These are phyloP conservation scores for Tylopilus felleus DNA, from an alignment of 768 basidiomycete species.

Conservation along the genomic window DNA sequence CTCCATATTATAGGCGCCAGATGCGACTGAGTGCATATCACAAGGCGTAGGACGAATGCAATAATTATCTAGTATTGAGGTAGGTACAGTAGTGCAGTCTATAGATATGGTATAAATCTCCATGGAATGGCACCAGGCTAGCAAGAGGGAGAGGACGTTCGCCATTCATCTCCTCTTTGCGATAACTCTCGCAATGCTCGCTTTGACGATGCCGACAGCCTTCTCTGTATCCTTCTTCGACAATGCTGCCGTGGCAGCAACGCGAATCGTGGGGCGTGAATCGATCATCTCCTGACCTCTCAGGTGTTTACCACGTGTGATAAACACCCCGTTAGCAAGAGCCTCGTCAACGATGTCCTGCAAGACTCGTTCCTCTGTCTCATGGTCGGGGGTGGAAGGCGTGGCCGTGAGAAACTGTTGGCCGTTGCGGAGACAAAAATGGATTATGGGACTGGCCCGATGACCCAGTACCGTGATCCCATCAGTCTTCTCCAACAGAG, in stretches of 20 bases:
- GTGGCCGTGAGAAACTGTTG: slow-evolving; percentile 20
- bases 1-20: too few relatives aligned
- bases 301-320: slow-evolving; percentile 81
- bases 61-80: slow-evolving; percentile 10
- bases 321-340: slow-evolving; percentile 74
- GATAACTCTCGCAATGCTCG: slow-evolving; percentile 70
- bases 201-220: slow-evolving; percentile 71
- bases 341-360: slow-evolving; percentile 94
- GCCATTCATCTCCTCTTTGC: slow-evolving; percentile 47
- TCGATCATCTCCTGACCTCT: slow-evolving; percentile 82
- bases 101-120: slow-evolving; percentile 32
- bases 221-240: slow-evolving; percentile 92
- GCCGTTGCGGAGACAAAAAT: slow-evolving; percentile 59
- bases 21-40: too few relatives aligned
- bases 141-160: neutral
- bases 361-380: slow-evolving; percentile 71
- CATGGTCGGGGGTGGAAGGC: slow-evolving; percentile 45
- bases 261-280: slow-evolving; percentile 75
- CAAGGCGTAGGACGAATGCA: neutral
- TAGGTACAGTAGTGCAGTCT: slow-evolving; percentile 19
- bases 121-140: neutral
- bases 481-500: slow-evolving; percentile 76
- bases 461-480: slow-evolving; percentile 84
- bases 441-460: slow-evolving; percentile 82
- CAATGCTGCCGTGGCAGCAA: slow-evolving; percentile 77